Base-by-base conservation (phyloP, 1,284 basidiomycete genomes). In the Gymnopus androsaceus region DNA sequence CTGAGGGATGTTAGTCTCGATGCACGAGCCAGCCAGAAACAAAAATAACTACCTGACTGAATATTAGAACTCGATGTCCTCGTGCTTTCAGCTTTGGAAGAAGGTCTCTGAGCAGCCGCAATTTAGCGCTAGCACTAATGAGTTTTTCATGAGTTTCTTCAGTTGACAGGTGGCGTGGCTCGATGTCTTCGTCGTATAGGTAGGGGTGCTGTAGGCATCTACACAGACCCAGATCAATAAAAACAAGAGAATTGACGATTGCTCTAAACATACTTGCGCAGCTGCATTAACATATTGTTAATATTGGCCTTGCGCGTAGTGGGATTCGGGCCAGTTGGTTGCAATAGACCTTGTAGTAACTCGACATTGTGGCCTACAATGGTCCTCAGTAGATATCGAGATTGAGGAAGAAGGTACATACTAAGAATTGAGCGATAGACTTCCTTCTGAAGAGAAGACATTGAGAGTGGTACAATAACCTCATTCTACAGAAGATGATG, bases 21-120 rank as follows among this genome's bases (percentile, higher is more conserved):
- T 7, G n/a, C 46, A 21, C 3, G 33, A n/a, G 21, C 23, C 9
- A 36, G 17, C 11, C 23, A 15, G 12, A 34, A 5, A 34, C 38
- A 45, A 30, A 15, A 23, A 31, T 11, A 9, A 80, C 66, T 72
- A 96, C 97, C 79, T 99, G 97, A 72, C 94, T 97, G 75, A 99
- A 99, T 25, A 99, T 77, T 21, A 99, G 78, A n/a, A 98, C 87
- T 25, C 97, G 88, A 73, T 99, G 97, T 0, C 94, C 95, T 40
- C 88, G 85, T 51, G 85, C 84, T 67, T 92, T 94, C 53, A 99
- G 81, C 71, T 95, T 92, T 0, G 92, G 92, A 36, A 99, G 78
- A 46, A 98, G 74, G 47, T 77, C 72, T 70, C 90, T 93, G 41
- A 99, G 79, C 53, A 97, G 82, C 30, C 87, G 84, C 50, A 99